phyloP scores from a whole-genome alignment of 1,284 basidiomycete species.

The Singerocomus inundabilis region DNA sequence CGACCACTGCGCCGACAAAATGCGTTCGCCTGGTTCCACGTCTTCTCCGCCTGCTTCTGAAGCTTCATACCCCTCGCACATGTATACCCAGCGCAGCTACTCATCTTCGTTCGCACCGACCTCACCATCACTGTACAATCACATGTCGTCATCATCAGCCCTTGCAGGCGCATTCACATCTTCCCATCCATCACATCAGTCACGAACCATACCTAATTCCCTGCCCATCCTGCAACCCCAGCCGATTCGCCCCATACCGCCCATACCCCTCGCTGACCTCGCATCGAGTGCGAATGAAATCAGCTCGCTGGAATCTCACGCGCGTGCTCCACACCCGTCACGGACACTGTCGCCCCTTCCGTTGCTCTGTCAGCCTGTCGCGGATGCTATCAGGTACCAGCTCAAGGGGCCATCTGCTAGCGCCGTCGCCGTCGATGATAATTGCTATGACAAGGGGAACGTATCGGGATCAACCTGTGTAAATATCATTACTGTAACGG shows the following conservation, averaged over 20 bases:
- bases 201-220: conserved; percentile 18
- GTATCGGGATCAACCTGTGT: conserved; percentile 19
- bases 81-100: conserved; percentile 23
- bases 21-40: conserved; percentile 10
- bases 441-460: conserved; percentile 14
- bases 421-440: conserved; percentile 1
- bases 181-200: conserved; percentile 11
- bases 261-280: conserved; percentile 48
- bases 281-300: conserved; percentile 33
- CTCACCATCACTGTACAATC: conserved; percentile 24
- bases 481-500: conserved; percentile 14
- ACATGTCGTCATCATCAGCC: conserved; percentile 24
- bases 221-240: conserved; percentile 52
- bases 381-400: conserved; percentile 32
- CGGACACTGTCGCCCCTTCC: conserved; percentile 30
- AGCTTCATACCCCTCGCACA: conserved; percentile 19
- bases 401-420: conserved; percentile 14
- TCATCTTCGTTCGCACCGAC: conserved; percentile 19
- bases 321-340: neutral
- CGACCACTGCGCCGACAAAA: conserved; percentile 22
- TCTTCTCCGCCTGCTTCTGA: conserved; percentile 9
- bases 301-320: neutral
- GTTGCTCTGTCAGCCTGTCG: conserved; percentile 35
- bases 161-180: conserved; percentile 30
- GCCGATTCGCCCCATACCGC: conserved; percentile 52